A percentile compares a stretch with the other conserved stretches of the same genome.
phyloP scores from a whole-genome alignment of 2,329 filamentous ascomycete species.

The Myriosclerotinia duriaeana region DNA sequence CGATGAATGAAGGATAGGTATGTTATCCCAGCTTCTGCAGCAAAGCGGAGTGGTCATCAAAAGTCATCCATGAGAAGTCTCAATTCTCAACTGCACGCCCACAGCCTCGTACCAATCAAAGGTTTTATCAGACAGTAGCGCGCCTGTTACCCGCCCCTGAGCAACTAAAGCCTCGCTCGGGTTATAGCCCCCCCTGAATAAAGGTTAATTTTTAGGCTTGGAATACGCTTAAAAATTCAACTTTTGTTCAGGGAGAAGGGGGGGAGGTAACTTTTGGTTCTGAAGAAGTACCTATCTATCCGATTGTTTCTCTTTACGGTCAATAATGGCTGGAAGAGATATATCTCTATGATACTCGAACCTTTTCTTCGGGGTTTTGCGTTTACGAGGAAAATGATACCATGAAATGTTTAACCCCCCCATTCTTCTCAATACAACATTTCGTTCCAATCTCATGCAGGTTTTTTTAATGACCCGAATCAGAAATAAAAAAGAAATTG shows the following conservation, averaged over 20 bases:
- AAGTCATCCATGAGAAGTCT: not conserved
- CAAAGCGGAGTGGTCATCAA: not conserved
- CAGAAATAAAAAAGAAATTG: not conserved
- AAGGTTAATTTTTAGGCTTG: too few relatives aligned
- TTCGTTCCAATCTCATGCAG: not conserved
- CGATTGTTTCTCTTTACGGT: not conserved
- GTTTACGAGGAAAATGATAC: not conserved
- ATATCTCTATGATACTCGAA: slow-evolving; percentile 1
- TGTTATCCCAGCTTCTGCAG: slow-evolving; percentile 4
- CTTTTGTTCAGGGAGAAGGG: too few relatives aligned
- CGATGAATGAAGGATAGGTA: not conserved
- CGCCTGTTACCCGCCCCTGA: slow-evolving; percentile 1
- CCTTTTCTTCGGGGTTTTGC: not conserved
- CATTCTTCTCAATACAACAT: not conserved
- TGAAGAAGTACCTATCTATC: not conserved
- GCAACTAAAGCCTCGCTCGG: not conserved
- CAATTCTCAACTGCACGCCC: not conserved
- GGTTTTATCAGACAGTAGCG: not conserved
- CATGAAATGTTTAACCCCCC: not conserved
- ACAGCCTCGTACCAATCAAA: slow-evolving; percentile 6
- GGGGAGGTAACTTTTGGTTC: not conserved
- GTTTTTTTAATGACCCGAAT: not conserved
- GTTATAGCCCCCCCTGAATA: too few relatives aligned
- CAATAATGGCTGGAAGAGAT: not conserved
- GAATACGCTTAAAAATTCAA: too few relatives aligned